Conservation (phyloP, 495 filamentous ascomycete species). For the Xylaria scruposa region DNA sequence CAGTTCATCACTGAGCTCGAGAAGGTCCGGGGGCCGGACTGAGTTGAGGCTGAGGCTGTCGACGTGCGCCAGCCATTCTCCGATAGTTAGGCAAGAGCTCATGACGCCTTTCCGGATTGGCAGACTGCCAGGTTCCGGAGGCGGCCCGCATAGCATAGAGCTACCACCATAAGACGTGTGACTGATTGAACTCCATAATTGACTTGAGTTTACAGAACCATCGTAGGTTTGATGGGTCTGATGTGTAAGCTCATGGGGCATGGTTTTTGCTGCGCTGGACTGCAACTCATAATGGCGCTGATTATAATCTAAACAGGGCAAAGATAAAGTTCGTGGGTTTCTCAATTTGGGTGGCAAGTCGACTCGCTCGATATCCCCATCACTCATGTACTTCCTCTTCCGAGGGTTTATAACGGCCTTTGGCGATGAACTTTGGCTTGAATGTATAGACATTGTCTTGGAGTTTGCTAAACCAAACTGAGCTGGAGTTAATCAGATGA, state of each 20-base stretch:
- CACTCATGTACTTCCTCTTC: not conserved
- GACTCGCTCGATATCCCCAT: not conserved
- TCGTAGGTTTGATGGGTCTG: not conserved
- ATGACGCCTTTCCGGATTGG: not conserved
- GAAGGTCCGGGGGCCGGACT: not conserved
- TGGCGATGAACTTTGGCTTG: not conserved
- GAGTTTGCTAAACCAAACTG: not conserved
- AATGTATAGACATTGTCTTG: not conserved
- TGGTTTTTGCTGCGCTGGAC: not conserved
- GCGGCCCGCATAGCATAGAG: not conserved
- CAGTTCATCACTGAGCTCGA: not conserved
- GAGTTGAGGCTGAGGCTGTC: slow-evolving; percentile 12
- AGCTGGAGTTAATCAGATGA: not conserved
- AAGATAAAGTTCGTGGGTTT: not conserved
- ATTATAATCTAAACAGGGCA: not conserved
- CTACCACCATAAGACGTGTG: not conserved
- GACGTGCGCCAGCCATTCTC: not conserved
- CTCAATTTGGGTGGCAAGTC: not conserved
- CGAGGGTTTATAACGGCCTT: not conserved
- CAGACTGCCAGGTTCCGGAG: not conserved
- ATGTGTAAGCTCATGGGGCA: not conserved
- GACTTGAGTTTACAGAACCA: not conserved
- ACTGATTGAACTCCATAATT: not conserved
- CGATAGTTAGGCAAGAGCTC: not conserved
- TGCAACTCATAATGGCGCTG: not conserved